Percentiles rank a stretch among this genome's conserved stretches.
Evolutionary conservation across 306 rosid species (phyloP).

Genomic region (Geum urbanum): DNA sequence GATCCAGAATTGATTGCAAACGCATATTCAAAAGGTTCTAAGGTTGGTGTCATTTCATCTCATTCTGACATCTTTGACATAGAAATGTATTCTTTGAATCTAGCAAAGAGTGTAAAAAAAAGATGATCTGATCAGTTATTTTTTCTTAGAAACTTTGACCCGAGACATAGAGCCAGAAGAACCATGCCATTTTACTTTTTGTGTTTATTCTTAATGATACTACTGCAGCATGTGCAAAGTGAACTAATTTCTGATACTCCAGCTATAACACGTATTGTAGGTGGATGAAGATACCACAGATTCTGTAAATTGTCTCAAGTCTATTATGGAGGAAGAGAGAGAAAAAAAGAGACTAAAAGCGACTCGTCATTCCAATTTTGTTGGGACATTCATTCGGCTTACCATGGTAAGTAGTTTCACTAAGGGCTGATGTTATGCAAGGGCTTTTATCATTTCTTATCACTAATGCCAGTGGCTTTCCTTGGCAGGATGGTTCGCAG

Average conservation of each 20-base stretch:
- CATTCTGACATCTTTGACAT: conserved; percentile 7
- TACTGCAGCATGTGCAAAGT: not conserved
- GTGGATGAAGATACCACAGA: conserved; percentile 43
- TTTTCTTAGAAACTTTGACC: conserved; percentile 2
- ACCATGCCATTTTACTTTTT: not conserved
- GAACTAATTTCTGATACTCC: conserved; percentile 7
- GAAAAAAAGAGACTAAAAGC: conserved; percentile 51
- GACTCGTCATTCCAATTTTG: conserved; percentile 69
- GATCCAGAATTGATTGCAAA: conserved; percentile 75
- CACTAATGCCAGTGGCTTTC: conserved; percentile 25
- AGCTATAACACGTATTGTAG: conserved; percentile 32
- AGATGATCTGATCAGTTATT: not conserved
- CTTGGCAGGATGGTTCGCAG: conserved; percentile 83
- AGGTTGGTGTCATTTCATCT: conserved; percentile 45
- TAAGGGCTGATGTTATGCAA: conserved; percentile 9
- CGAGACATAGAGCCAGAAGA: not conserved
- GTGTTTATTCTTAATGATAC: not conserved
- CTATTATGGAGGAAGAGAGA: conserved; percentile 71
- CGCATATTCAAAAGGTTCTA: conserved; percentile 36
- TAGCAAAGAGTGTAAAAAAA: conserved; percentile 4
- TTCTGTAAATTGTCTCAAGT: conserved; percentile 64
- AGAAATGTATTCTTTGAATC: conserved; percentile 15
- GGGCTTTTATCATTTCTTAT: conserved; percentile 19
- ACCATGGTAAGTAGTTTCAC: conserved; percentile 56
- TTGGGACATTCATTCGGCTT: conserved; percentile 74